Evolutionary conservation across 805 yeast species (phyloP), one percentile per base, ranked within the genome.

Genomic region (Suhomyces prunicola): DNA sequence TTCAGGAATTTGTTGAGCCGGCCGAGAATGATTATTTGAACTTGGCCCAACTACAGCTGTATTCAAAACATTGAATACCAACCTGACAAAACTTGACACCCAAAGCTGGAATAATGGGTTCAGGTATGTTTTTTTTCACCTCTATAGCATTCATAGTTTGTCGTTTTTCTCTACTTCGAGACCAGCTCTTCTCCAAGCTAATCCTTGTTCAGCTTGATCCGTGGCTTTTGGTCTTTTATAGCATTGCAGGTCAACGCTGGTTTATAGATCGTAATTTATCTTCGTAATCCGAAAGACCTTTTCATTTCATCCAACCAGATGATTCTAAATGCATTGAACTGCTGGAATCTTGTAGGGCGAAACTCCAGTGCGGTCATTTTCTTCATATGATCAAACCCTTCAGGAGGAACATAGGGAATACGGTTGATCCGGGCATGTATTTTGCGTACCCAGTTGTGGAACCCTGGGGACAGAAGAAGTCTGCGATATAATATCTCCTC

Each of bases 391-490:
- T 35, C 26, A 26, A 47, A 51, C 47, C 40, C 42, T 36, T 46
- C 54, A 57, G 58, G 58, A 58, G 72, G 56, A 52, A 68, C 80
- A 12, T 80, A 75, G 2, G 83, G 82, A 5, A 84, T 73, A 2
- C 86, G 79, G 60, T 88, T 88, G 33, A 88, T 77, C 52, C 76
- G 77, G 40, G 87, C 86, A 61, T 87, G 87, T 1, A 88, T 71
- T 10, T 73, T 69, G 40, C 83, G 71, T 4, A 87, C 96, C 72
- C 85, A 81, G 26, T 79, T 70, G 58, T 86, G 83, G 60, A 88
- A 88, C 0, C 79, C 72, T 2, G 77, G 79, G 9, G 90, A 84
- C 46, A 72, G 73, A 67, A 87, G 74, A 12, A 88, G 71, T 71
- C 72, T 53, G 17, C 63, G 59, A 52, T 69, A 74, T 31, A 75